These are phyloP conservation scores for Galerina sulciceps DNA, from an alignment of 768 basidiomycete genomes.

Conservation along the genomic window DNA sequence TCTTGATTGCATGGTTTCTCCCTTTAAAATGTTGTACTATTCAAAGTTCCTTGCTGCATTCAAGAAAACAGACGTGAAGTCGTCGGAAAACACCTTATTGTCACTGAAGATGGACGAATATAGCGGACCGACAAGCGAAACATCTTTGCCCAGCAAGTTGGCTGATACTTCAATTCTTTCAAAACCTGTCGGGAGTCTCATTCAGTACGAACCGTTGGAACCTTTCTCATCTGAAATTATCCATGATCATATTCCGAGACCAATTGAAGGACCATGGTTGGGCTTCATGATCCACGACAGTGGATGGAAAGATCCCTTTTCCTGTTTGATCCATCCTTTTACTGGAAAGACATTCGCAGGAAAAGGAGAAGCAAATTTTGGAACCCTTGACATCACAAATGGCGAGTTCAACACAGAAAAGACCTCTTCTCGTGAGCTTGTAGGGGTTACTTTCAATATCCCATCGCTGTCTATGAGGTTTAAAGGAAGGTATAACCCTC, in stretches of 20 bases:
- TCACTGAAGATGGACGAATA: conserved; percentile 2
- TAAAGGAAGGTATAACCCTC: neutral
- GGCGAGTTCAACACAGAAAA: neutral
- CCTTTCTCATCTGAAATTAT: neutral
- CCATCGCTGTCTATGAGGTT: neutral
- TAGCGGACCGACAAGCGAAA: neutral
- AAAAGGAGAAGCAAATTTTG: conserved; percentile 2
- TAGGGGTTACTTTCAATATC: neutral
- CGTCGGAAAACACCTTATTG: conserved; percentile 4
- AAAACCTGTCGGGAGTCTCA: neutral
- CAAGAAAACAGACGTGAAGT: conserved; percentile 2
- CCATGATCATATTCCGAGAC: neutral
- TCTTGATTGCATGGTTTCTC: neutral
- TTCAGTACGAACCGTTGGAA: neutral
- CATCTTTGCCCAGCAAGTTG: neutral
- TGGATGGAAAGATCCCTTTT: neutral
- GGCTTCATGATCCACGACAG: neutral
- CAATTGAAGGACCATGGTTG: conserved; percentile 5
- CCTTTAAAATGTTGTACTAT: neutral
- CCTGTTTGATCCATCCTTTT: conserved; percentile 4
- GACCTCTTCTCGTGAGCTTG: neutral
- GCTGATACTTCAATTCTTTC: conserved; percentile 7
- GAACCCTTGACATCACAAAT: neutral
- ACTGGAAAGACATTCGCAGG: conserved; percentile 1
- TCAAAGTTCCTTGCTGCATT: conserved; percentile 5